These are phyloP conservation scores for Styphnolobium japonicum DNA, from an alignment of 306 rosid species.

Conservation along the genomic window DNA sequence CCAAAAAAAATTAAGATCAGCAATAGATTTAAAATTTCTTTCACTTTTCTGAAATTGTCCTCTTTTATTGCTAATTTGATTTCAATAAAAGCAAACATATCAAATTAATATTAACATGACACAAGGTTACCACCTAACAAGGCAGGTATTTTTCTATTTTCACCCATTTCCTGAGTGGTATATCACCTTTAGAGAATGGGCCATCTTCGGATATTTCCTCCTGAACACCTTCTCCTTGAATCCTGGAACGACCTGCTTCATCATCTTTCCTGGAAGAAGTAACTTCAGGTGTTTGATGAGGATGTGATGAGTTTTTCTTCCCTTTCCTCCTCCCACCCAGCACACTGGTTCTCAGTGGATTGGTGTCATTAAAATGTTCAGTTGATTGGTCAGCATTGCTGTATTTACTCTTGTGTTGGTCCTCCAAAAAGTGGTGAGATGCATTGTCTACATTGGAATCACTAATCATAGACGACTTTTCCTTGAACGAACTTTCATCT, in stretches of 20 bases:
- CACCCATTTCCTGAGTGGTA: conserved; percentile 19
- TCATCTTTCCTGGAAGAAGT: conserved; percentile 40
- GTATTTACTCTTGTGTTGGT: conserved; percentile 34
- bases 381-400: conserved; percentile 26
- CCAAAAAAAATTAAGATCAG: conserved; percentile 7
- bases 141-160: conserved; percentile 9
- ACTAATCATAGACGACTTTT: neutral
- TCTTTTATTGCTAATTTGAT: neutral
- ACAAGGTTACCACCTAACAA: conserved; percentile 31
- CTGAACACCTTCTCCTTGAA: conserved; percentile 31
- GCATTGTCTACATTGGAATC: conserved; percentile 28
- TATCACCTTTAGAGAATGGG: conserved; percentile 36
- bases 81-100: neutral
- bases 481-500: conserved; percentile 18
- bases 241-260: conserved; percentile 27
- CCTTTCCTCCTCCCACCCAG: conserved; percentile 30
- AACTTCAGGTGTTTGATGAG: conserved; percentile 26
- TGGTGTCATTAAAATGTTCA: conserved; percentile 32
- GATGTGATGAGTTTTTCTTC: conserved; percentile 29
- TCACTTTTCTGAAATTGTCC: neutral
- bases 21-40: neutral
- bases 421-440: conserved; percentile 35
- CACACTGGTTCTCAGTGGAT: conserved; percentile 17
- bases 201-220: conserved; percentile 24
- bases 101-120: conserved; percentile 17